Evolutionary conservation across 305 asterid genomes (phyloP).

Genomic region (Fraxinus albicans): DNA sequence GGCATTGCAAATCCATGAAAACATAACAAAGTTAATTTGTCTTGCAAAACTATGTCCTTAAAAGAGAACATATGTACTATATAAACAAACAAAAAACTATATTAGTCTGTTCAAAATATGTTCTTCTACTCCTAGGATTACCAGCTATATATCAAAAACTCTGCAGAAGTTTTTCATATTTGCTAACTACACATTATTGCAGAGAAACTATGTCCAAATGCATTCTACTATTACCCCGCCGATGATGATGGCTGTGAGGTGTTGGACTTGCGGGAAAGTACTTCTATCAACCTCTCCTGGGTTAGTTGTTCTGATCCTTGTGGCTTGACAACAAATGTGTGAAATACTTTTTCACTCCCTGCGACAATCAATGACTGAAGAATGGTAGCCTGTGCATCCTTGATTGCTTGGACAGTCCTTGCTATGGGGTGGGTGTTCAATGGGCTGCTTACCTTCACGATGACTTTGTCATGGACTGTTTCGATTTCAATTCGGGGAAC

Average conservation of each 20-base stretch:
- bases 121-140: slow-evolving; percentile 23
- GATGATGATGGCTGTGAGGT: slow-evolving; percentile 16
- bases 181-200: slow-evolving; percentile 16
- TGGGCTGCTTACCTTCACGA: slow-evolving; percentile 42
- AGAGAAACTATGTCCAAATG: slow-evolving; percentile 13
- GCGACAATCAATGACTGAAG: slow-evolving; percentile 38
- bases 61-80: background rate
- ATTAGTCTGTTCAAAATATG: background rate
- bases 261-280: slow-evolving; percentile 33
- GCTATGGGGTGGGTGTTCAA: slow-evolving; percentile 44
- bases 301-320: slow-evolving; percentile 42
- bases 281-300: slow-evolving; percentile 41
- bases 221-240: background rate
- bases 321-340: slow-evolving; percentile 46
- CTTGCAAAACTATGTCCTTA: background rate
- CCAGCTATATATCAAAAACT: slow-evolving; percentile 27
- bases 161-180: slow-evolving; percentile 14
- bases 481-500: slow-evolving; percentile 34
- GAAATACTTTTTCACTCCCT: slow-evolving; percentile 38
- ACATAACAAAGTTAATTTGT: background rate
- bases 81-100: background rate
- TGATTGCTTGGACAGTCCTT: slow-evolving; percentile 38
- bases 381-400: slow-evolving; percentile 36
- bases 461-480: slow-evolving; percentile 30
- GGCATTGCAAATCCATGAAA: background rate